Evolutionary conservation across 163 green algal species (phyloP).

Genomic region (Scenedesmus sp.): DNA sequence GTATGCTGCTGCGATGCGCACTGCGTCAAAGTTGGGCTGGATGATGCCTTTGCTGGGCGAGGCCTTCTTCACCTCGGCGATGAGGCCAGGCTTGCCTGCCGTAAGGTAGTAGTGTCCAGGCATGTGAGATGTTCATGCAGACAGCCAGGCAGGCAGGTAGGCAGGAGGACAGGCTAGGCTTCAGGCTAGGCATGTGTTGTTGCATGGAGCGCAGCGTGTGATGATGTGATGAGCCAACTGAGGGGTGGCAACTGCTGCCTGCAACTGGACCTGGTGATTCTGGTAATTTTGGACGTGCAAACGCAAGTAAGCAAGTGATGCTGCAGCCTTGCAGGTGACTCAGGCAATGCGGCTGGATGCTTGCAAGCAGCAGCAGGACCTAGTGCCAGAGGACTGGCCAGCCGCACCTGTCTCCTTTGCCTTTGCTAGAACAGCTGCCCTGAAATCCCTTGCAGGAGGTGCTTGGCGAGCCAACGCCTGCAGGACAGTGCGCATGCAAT

Average conservation of each 20-base stretch:
- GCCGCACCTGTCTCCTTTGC: slow-evolving; percentile 69
- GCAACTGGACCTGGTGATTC: no score
- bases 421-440: slow-evolving; percentile 83
- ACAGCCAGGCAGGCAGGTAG: no score
- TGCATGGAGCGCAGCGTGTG: no score
- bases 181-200: no score
- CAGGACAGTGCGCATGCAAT: not conserved
- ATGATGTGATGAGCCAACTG: no score
- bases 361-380: not conserved
- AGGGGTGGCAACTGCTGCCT: no score
- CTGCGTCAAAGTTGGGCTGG: slow-evolving; percentile 97
- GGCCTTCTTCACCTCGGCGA: slow-evolving; percentile 99
- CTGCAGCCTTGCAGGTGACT: not conserved
- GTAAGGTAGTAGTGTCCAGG: not conserved
- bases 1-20: slow-evolving; percentile 90
- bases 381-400: not conserved
- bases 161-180: no score
- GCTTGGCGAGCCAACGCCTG: slow-evolving; percentile 63
- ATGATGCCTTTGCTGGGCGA: slow-evolving; percentile 96
- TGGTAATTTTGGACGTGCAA: no score
- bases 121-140: no score
- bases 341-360: not conserved
- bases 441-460: slow-evolving; percentile 89
- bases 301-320: no score
- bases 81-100: slow-evolving; percentile 90